Conservation (phyloP, 306 rosid genomes). For the Dalbergia cochinchinensis region DNA sequence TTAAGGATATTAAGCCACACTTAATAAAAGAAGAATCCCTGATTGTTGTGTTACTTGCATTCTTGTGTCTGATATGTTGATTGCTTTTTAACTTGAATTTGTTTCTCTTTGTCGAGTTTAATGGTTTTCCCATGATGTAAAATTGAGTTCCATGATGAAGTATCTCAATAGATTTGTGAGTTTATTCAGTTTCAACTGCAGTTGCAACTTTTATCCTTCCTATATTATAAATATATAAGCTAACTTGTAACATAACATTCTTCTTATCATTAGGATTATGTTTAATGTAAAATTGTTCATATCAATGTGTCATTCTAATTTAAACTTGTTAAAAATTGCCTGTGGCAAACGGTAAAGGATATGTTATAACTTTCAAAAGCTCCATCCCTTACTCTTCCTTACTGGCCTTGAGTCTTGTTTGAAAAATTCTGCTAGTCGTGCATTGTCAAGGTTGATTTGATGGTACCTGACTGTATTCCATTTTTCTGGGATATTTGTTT, state of each 20-base stretch:
- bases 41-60: constrained; percentile 22
- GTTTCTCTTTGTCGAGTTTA: constrained; percentile 21
- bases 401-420: constrained; percentile 4
- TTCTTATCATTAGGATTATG: constrained; percentile 2
- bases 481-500: constrained; percentile 11
- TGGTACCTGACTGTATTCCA: not conserved
- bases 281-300: constrained; percentile 9
- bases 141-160: not conserved
- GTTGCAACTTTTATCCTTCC: constrained; percentile 26
- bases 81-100: constrained; percentile 19
- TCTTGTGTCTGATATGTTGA: constrained; percentile 34
- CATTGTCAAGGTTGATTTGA: constrained; percentile 13
- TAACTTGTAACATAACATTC: not conserved
- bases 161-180: constrained; percentile 28
- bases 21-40: constrained; percentile 28
- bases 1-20: constrained; percentile 12
- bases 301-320: not conserved
- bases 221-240: constrained; percentile 23
- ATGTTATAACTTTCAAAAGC: constrained; percentile 6
- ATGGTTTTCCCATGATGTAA: constrained; percentile 1
- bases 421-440: constrained; percentile 6
- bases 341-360: constrained; percentile 15
- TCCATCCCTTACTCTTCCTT: not conserved
- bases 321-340: not conserved
- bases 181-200: constrained; percentile 11